Percentiles rank a stretch among this genome's conserved stretches.
These are phyloP conservation scores for Solanum sitiens DNA, from an alignment of 257 asterid species.

Conservation along the genomic window DNA sequence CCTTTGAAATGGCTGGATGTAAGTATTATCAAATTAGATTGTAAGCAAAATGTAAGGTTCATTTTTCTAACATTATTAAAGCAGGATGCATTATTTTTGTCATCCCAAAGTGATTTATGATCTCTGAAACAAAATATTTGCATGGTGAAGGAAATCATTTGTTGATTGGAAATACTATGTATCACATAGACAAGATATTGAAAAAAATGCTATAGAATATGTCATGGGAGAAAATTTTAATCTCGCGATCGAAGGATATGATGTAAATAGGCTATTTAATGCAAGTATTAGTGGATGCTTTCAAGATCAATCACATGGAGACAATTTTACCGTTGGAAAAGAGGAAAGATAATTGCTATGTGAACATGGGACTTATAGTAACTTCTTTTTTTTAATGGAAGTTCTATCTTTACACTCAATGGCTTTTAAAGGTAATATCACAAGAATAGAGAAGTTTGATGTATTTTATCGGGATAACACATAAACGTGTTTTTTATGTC, in stretches of 20 bases:
- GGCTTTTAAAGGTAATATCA: neutral
- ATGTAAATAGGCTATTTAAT: neutral
- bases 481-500: neutral
- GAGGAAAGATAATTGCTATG: neutral
- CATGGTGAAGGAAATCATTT: neutral
- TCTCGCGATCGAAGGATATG: neutral
- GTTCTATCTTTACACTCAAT: neutral
- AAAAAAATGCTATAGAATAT: too few relatives aligned
- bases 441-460: neutral
- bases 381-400: neutral
- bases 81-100: neutral
- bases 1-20: neutral
- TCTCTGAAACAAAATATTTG: neutral
- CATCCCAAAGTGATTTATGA: neutral
- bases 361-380: neutral
- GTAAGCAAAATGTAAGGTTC: neutral
- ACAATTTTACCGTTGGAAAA: neutral
- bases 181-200: neutral
- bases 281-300: neutral
- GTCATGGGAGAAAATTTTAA: too few relatives aligned
- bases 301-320: neutral
- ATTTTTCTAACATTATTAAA: neutral
- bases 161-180: neutral
- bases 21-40: neutral
- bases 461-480: neutral